Evolutionary conservation across 345 rosid species (phyloP).

Genomic region (Crucihimalaya himalaica): DNA sequence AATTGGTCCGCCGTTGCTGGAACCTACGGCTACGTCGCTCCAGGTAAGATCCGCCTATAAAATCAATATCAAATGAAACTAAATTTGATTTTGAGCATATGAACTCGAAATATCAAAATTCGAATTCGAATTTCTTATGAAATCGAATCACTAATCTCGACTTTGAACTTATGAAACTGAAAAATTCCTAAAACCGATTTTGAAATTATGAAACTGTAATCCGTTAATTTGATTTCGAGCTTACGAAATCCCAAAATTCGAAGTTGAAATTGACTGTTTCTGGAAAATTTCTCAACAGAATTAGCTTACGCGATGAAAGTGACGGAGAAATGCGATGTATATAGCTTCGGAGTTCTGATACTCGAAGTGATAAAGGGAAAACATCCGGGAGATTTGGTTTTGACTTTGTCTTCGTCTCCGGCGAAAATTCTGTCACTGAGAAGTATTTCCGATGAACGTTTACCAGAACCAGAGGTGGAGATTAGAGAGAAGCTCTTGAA

Average conservation of each 20-base stretch:
- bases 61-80: background rate
- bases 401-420: constrained; percentile 4
- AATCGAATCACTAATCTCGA: background rate
- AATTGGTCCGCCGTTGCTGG: constrained; percentile 41
- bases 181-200: background rate
- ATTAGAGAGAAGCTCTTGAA: background rate
- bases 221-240: background rate
- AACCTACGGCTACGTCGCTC: constrained; percentile 46
- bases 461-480: background rate
- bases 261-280: background rate
- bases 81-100: background rate
- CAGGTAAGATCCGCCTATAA: constrained; percentile 39
- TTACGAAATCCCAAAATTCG: background rate
- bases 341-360: constrained; percentile 42
- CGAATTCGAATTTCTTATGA: too few species aligned
- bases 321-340: constrained; percentile 26
- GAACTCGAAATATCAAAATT: too few species aligned
- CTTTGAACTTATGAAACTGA: background rate
- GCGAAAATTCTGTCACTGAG: background rate
- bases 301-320: constrained; percentile 32
- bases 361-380: constrained; percentile 36
- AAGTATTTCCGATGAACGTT: constrained; percentile 7
- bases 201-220: background rate
- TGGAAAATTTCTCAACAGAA: background rate
- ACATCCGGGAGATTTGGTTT: constrained; percentile 40